phyloP scores from a whole-genome alignment of 768 basidiomycete species.

The Kwoniella shandongensis region DNA sequence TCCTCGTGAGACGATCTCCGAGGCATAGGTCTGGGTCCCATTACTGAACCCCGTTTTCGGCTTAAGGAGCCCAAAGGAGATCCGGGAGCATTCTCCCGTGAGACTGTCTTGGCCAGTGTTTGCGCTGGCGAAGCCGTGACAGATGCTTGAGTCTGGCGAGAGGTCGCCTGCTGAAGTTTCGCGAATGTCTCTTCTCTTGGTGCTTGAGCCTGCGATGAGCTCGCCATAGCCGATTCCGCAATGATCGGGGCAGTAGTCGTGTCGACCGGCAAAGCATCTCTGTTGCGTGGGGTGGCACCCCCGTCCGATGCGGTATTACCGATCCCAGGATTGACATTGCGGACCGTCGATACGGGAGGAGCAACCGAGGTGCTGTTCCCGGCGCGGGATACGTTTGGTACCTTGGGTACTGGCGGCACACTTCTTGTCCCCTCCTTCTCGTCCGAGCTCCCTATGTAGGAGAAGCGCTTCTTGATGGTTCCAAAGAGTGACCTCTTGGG shows the following conservation, averaged over 20 bases:
- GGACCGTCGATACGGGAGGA: no score
- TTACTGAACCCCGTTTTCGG: conserved; percentile 16
- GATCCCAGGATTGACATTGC: no score
- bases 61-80: conserved; percentile 8
- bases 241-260: background rate
- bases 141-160: background rate
- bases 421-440: background rate
- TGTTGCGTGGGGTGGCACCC: no score
- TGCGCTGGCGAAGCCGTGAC: background rate
- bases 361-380: no score
- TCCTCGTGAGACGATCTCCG: background rate
- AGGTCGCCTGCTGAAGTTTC: no score
- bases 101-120: conserved; percentile 7
- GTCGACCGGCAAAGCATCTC: no score
- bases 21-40: conserved; percentile 26
- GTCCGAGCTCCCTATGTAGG: conserved; percentile 7
- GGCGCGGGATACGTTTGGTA: background rate
- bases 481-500: conserved; percentile 26
- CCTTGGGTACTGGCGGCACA: conserved; percentile 5
- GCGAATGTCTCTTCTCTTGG: no score
- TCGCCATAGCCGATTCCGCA: background rate
- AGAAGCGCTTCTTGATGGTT: conserved; percentile 25
- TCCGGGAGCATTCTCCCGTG: conserved; percentile 9
- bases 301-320: no score
- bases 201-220: no score